Evolutionary conservation across 371 early-diverging fungal species (phyloP).

Genomic region (Zychaea mexicana): DNA sequence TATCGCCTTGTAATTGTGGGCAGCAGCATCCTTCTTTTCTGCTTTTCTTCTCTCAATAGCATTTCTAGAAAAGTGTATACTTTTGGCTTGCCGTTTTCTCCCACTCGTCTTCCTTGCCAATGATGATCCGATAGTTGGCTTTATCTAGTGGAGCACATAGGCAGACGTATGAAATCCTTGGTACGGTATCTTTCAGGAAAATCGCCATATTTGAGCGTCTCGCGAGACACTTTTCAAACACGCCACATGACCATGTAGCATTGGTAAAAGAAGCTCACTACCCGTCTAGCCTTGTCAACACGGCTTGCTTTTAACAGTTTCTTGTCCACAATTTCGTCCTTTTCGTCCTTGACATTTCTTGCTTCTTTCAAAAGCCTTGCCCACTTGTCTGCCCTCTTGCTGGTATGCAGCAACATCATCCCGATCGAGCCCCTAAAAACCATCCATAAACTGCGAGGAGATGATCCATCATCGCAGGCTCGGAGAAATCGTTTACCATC

Average conservation of each 20-base stretch:
- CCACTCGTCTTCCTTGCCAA: neutral
- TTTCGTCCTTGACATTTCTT: neutral
- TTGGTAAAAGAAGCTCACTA: slow-evolving; percentile 3
- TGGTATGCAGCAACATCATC: neutral
- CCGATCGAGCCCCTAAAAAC: neutral
- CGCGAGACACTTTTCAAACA: slow-evolving; percentile 1
- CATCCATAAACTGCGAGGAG: neutral
- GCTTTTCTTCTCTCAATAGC: too few relatives aligned
- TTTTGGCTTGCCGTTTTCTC: neutral
- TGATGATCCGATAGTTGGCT: neutral
- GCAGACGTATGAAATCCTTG: neutral
- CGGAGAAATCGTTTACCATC: neutral
- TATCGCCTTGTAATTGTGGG: too few relatives aligned
- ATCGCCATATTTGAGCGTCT: slow-evolving; percentile 3
- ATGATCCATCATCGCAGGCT: neutral
- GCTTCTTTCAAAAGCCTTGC: neutral
- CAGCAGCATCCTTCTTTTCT: too few relatives aligned
- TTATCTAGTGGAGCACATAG: neutral
- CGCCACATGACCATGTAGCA: slow-evolving; percentile 10
- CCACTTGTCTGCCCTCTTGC: neutral
- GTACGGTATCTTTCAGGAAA: slow-evolving; percentile 9
- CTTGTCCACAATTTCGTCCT: too few relatives aligned
- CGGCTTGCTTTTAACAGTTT: neutral
- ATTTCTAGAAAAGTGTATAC: neutral
- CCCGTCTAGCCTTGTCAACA: neutral